phyloP scores from a whole-genome alignment of 1,284 basidiomycete species.

The Apiotrichum porosum region DNA sequence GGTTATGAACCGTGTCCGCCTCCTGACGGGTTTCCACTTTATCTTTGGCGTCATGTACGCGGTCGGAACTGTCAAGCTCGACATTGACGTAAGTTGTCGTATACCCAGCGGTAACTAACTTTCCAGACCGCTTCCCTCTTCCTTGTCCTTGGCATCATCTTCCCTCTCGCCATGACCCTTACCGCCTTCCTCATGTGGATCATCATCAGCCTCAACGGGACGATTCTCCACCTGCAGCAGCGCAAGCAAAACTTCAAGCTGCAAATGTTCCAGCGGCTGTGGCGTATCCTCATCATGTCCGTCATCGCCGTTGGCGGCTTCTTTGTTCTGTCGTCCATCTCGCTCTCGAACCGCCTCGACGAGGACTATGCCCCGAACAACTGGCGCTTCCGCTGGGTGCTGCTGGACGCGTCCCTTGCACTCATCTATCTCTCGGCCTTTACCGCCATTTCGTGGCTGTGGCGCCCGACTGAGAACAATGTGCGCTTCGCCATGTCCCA shows the following conservation, averaged over 20 bases:
- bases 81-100: slow-evolving; percentile 59
- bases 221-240: slow-evolving; percentile 73
- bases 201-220: slow-evolving; percentile 78
- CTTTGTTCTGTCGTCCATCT: slow-evolving; percentile 86
- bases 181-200: slow-evolving; percentile 96
- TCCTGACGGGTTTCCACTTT: slow-evolving; percentile 61
- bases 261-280: slow-evolving; percentile 76
- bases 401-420: slow-evolving; percentile 92
- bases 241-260: slow-evolving; percentile 84
- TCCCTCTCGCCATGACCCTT: slow-evolving; percentile 88
- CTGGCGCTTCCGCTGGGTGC: slow-evolving; percentile 93
- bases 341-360: slow-evolving; percentile 81
- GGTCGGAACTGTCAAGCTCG: slow-evolving; percentile 84
- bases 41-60: slow-evolving; percentile 90
- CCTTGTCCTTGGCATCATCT: slow-evolving; percentile 74
- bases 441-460: slow-evolving; percentile 76
- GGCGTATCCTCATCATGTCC: slow-evolving; percentile 79
- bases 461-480: slow-evolving; percentile 90
- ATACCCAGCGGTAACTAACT: background rate
- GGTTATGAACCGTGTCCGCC: slow-evolving; percentile 45
- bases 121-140: slow-evolving; percentile 65
- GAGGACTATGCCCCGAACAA: slow-evolving; percentile 91
- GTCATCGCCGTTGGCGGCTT: slow-evolving; percentile 80
- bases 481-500: slow-evolving; percentile 63
- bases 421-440: slow-evolving; percentile 80